phyloP scores from a whole-genome alignment of 441 rosid genomes.

The Gossypium davidsonii region DNA sequence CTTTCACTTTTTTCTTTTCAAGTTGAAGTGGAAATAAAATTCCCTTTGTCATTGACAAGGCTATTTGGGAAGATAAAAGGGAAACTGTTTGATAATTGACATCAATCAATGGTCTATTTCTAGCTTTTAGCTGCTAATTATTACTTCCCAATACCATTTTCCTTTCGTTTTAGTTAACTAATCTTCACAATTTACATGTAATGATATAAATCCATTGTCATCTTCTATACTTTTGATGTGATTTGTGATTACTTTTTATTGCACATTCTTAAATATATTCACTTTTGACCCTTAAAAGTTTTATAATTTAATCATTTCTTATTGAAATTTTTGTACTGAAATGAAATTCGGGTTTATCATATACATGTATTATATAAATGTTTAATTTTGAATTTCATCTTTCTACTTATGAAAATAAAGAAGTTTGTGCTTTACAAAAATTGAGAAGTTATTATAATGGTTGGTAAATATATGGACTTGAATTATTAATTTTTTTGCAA shows the following conservation, averaged over 20 bases:
- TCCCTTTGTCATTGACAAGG: neutral
- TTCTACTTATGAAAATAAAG: too few relatives aligned
- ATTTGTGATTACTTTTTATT: neutral
- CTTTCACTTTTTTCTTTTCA: slow-evolving; percentile 4
- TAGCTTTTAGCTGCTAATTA: neutral
- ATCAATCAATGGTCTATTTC: neutral
- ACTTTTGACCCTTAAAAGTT: too few relatives aligned
- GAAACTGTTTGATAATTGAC: neutral
- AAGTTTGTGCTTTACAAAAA: too few relatives aligned
- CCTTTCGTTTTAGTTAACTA: neutral
- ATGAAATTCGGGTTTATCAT: too few relatives aligned
- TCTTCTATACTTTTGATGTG: neutral
- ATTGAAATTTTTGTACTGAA: too few relatives aligned
- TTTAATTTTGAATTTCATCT: too few relatives aligned
- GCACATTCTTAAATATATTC: too few relatives aligned
- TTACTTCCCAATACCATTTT: neutral
- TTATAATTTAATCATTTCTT: too few relatives aligned
- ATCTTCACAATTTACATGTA: neutral
- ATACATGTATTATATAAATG: too few relatives aligned
- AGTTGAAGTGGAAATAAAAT: neutral
- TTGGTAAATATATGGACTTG: too few relatives aligned
- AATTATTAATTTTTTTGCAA: too few relatives aligned
- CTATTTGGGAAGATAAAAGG: neutral
- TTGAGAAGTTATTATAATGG: too few relatives aligned
- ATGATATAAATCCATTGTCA: neutral